A percentile compares a stretch with the other conserved stretches of the same genome.
These are phyloP conservation scores for Trametes sp. DNA, from an alignment of 1,284 basidiomycete genomes.

Conservation along the genomic window DNA sequence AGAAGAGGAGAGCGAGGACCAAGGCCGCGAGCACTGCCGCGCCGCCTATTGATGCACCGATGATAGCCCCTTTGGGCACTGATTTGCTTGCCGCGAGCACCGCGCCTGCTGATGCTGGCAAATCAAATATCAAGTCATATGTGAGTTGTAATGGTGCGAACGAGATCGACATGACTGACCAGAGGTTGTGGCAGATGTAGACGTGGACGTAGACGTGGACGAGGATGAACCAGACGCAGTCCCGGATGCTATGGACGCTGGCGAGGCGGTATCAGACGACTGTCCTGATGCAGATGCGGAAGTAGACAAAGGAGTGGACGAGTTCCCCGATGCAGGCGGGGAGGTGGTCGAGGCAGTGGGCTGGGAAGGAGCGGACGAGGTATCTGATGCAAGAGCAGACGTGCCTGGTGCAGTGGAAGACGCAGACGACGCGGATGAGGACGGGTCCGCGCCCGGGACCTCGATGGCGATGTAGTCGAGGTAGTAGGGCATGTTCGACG, in stretches of 20 bases:
- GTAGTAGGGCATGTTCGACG: conserved; percentile 11
- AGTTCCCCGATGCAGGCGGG: too few species aligned
- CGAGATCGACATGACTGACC: not conserved
- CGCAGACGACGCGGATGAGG: not conserved
- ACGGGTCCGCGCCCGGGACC: conserved; percentile 10
- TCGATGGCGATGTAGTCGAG: conserved; percentile 23
- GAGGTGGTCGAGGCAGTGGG: too few species aligned
- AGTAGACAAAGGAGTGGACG: too few species aligned
- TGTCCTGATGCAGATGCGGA: too few species aligned
- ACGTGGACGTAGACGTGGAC: too few species aligned
- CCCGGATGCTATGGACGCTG: not conserved
- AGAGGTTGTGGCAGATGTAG: not conserved
- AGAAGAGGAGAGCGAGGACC: conserved; percentile 1
- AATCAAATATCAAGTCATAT: too few species aligned
- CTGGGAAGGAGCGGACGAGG: too few species aligned
- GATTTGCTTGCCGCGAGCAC: not conserved
- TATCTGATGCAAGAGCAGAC: not conserved
- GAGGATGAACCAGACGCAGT: not conserved
- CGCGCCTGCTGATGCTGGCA: not conserved
- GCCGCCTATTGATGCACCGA: conserved; percentile 11
- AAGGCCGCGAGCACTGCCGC: not conserved
- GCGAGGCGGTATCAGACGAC: too few species aligned
- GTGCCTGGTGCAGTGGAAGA: not conserved
- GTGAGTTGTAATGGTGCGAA: too few species aligned
- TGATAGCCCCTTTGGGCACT: conserved; percentile 3